Base-by-base conservation (phyloP, 2,329 filamentous ascomycete species). In the Fusarium beomiforme region DNA sequence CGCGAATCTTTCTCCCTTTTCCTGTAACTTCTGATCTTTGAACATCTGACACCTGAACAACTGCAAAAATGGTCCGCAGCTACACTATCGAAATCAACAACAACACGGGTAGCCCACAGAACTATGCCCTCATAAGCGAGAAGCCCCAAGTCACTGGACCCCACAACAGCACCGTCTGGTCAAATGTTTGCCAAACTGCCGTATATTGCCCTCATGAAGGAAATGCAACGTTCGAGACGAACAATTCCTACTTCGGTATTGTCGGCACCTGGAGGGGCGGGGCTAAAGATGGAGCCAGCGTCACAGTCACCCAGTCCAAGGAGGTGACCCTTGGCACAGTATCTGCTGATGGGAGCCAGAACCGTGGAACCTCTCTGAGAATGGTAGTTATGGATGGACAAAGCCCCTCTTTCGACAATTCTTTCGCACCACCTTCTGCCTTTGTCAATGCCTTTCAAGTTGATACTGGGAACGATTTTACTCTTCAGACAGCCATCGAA, bases 241-340 rank as follows among this genome's bases (percentile, higher is more conserved):
- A 16, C 21, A 24, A 34, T n/a, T 23, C 8, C 7, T 24, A 50
- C 31, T n/a, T 23, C 11, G 47, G 8, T 8, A 23, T 34, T 3
- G 31, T 24, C 12, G 47, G 47, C 21, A 5, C 11, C 2, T 50
- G 29, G 47, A 36, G 8, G 16, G 47, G 47, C 8, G 2, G 31
- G 2, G 4, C 47, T 5, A 50, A 9, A 12, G 47, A 50, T 8
- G 31, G 31, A 0, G 2, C 2, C 4, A 23, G 9, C 19, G 46
- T 7, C 4, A 6, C 4, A 2, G 7, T 34, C 21, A 1, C 16
- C 2, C 46, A 34, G 21, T 2, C 6, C 0, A 19, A 13, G 16
- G 5, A n/a, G 9, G 21, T 50, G 11, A 24, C 2, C 1, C 46
- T 50, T 13, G 31, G 31, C 2, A 5, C 47, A 5, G 8, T 7